Conservation (phyloP, 805 yeast species). For the Wickerhamomyces hampshirensis region DNA sequence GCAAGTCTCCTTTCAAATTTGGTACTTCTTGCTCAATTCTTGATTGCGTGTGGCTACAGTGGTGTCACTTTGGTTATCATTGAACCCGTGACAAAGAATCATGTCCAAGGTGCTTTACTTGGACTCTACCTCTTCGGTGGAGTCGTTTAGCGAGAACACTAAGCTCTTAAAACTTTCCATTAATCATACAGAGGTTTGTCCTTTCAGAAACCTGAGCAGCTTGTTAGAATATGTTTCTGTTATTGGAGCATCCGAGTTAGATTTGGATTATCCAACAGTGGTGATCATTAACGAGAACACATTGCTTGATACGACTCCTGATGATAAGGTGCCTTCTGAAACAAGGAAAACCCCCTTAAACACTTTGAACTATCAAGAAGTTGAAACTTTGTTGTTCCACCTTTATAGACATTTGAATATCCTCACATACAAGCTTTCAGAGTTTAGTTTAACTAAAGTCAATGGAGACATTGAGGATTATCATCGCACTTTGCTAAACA, state of each 20-base stretch:
- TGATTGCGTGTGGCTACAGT: too few relatives aligned
- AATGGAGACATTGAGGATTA: slow-evolving; percentile 17
- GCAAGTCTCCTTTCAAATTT: too few relatives aligned
- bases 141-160: slow-evolving; percentile 6
- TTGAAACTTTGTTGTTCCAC: slow-evolving; percentile 9
- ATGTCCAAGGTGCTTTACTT: slow-evolving; percentile 23
- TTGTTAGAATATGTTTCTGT: slow-evolving; percentile 16
- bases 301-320: background rate
- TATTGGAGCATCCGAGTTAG: slow-evolving; percentile 24
- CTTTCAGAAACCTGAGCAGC: slow-evolving; percentile 13
- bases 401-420: slow-evolving; percentile 23
- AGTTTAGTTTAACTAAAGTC: slow-evolving; percentile 14
- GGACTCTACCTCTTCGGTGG: slow-evolving; percentile 11
- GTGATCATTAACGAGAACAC: slow-evolving; percentile 19
- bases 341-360: slow-evolving; percentile 7
- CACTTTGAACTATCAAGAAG: slow-evolving; percentile 10
- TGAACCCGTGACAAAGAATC: too few relatives aligned
- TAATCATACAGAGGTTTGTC: slow-evolving; percentile 1
- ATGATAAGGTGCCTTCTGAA: background rate
- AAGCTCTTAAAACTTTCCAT: slow-evolving; percentile 16
- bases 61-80: too few relatives aligned
- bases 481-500: slow-evolving; percentile 20
- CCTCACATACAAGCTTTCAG: slow-evolving; percentile 13
- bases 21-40: too few relatives aligned
- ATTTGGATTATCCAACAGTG: slow-evolving; percentile 23